A percentile compares a stretch with the other conserved stretches of the same genome.
These are phyloP conservation scores for Tephrocybe rancida DNA, from an alignment of 768 basidiomycete species.

Conservation along the genomic window DNA sequence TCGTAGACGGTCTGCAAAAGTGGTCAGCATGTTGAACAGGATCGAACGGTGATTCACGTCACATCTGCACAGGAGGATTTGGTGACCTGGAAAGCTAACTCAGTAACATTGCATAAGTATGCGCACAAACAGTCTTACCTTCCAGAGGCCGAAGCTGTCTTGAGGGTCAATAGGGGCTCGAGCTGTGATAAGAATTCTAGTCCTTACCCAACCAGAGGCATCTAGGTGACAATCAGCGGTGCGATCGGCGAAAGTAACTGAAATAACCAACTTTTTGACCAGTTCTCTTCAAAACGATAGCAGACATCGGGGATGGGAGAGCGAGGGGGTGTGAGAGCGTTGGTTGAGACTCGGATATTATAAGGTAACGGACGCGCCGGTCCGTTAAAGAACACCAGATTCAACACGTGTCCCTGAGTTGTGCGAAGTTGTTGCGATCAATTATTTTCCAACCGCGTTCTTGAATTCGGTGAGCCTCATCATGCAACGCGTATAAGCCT, in stretches of 20 bases:
- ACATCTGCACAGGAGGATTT: constrained; percentile 64
- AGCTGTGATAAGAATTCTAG: background rate
- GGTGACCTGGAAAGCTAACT: constrained; percentile 56
- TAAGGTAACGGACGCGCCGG: background rate
- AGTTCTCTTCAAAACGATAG: constrained; percentile 59
- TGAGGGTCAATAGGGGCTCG: constrained; percentile 6
- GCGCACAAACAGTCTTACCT: constrained; percentile 38
- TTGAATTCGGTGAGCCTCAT: background rate
- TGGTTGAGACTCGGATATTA: background rate
- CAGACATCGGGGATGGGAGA: constrained; percentile 39
- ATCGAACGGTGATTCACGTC: constrained; percentile 16
- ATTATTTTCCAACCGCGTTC: background rate
- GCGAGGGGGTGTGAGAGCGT: constrained; percentile 8
- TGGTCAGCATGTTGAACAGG: background rate
- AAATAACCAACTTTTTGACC: constrained; percentile 49
- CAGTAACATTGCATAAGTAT: constrained; percentile 32
- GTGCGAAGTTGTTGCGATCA: background rate
- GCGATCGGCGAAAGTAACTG: background rate
- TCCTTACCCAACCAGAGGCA: constrained; percentile 72
- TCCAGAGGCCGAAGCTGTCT: constrained; percentile 70
- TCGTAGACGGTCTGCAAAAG: constrained; percentile 71
- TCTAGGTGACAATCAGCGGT: constrained; percentile 37
- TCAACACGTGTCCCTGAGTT: background rate
- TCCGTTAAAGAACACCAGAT: background rate
- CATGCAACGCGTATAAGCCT: background rate